Evolutionary conservation across 352 stramenopile species (phyloP), one percentile per base, ranked within the genome.

Genomic region (Aphanomyces invadans): DNA sequence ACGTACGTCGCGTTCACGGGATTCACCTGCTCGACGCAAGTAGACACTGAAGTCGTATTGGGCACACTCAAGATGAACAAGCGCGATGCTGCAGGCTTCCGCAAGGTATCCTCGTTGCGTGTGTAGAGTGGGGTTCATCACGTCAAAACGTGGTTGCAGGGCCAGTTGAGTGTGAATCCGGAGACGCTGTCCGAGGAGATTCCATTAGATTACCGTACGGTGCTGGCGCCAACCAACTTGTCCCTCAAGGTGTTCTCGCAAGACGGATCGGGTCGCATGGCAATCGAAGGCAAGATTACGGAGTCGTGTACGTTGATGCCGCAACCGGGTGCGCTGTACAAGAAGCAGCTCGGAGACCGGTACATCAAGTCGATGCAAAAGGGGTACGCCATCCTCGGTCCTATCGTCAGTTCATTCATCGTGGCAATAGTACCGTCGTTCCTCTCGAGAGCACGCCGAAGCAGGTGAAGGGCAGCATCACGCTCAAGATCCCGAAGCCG

Each of bases 221-320:
- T 91, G 67, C 87, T 92, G 31, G 78, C 79, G 49, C 77, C 85
- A 71, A 88, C 83, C 28, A 80, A 81, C 46, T 71, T 92, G 45
- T 88, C 89, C 74, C 74, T 92, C 59, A 89, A 89, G 56, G 83
- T 94, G 32, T 92, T 94, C 45, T 92, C 83, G 17, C 77, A 90
- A 21, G 86, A 94, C 63, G 86, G 83, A 25, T 92, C 86, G 9
- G 86, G 86, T 2, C 81, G 86, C 46, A 92, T 94, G 86, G 86
- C 86, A 23, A 88, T 94, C 53, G 86, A 94, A 72, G 86, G 86
- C 52, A 90, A 81, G 0, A 81, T 94, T 36, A 94, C 87, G 72
- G 86, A 91, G 64, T 92, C 77, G 73, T 92, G 86, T 73, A 89
- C 79, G 54, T 76, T 94, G 69, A 89, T 92, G 78, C 83, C 86